A percentile compares a stretch with the other conserved stretches of the same genome.
Evolutionary conservation across 108 stramenopile species (phyloP).

Genomic region (Nitzschia sp.): DNA sequence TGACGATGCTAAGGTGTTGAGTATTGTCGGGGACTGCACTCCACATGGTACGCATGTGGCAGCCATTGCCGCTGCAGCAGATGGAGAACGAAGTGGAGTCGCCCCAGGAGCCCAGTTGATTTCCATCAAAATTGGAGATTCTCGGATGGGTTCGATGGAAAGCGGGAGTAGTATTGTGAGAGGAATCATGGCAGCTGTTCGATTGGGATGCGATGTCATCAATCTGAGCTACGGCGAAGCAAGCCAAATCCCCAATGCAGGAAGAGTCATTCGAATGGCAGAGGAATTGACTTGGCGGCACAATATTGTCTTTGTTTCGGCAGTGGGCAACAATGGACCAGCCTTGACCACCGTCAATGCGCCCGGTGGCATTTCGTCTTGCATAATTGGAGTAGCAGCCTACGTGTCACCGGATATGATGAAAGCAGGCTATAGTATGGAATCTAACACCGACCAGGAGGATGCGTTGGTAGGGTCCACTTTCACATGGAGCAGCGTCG

Average conservation of each 20-base stretch:
- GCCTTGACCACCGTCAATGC: constrained; percentile 84
- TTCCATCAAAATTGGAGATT: constrained; percentile 89
- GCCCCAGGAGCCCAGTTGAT: constrained; percentile 91
- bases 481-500: constrained; percentile 86
- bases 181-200: constrained; percentile 76
- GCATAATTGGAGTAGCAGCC: constrained; percentile 78
- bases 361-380: constrained; percentile 71
- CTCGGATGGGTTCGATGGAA: constrained; percentile 86
- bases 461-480: constrained; percentile 39
- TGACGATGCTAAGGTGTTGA: constrained; percentile 68
- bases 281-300: constrained; percentile 71
- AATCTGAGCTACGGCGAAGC: constrained; percentile 92
- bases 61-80: constrained; percentile 73
- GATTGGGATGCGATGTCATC: constrained; percentile 77
- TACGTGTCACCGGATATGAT: constrained; percentile 80
- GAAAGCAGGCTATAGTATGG: constrained; percentile 53
- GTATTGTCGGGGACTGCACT: constrained; percentile 82
- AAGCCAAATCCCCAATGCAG: constrained; percentile 47
- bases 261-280: constrained; percentile 60
- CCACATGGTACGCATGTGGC: constrained; percentile 95
- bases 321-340: constrained; percentile 91
- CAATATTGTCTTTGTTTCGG: constrained; percentile 77
- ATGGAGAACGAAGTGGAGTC: constrained; percentile 69
- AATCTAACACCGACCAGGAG: constrained; percentile 9
- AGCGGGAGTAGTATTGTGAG: constrained; percentile 79